Evolutionary conservation across 164 flowering plant species (phyloP), one percentile per base, ranked within the genome.

Genomic region (Chimonanthus salicifolius): DNA sequence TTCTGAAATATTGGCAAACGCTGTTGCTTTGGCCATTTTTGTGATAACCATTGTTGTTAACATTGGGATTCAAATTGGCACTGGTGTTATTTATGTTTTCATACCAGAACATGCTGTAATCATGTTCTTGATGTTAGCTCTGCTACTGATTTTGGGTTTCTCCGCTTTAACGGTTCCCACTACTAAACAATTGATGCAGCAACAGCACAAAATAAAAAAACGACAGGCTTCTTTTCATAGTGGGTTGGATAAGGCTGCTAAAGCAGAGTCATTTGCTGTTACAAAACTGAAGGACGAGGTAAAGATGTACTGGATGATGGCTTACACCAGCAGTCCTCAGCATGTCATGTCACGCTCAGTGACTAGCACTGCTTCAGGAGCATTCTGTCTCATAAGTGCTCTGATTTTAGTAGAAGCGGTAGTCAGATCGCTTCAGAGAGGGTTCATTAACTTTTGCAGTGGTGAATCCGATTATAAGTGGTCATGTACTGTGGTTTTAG

Each of bases 401-500:
- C 6, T 76, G 49, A 77, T 74, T 62, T 76, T 88, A 20, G 82
- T 84, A 49, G 87, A 88, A 77, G 85, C 88, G 21, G 75, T 83
- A 74, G 45, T 84, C 64, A 69, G 82, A 66, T 74, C 84, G 46
- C 83, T 82, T 77, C 46, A 81, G n/a, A 49, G 8, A 77, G 80
- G 78, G 70, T 78, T 15, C 71, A 78, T 49, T 18, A 46, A 45
- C 18, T 88, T 88, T 64, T 89, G 94, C 77, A 62, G 18, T 4
- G 90, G 90, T 0, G 77, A 82, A 2, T 88, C 92, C 7, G 94
- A 88, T 67, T 88, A 91, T 50, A 83, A 87, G 78, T 87, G 89
- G 91, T 86, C 92, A 3, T 45, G 49, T 20, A 16, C 8, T 4
- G 1, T 67, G 7, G 48, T 73, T n/a, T 44, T 73, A 7, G 11